Base-by-base conservation (phyloP, 2,329 filamentous ascomycete genomes). In the Apiospora koreana region DNA sequence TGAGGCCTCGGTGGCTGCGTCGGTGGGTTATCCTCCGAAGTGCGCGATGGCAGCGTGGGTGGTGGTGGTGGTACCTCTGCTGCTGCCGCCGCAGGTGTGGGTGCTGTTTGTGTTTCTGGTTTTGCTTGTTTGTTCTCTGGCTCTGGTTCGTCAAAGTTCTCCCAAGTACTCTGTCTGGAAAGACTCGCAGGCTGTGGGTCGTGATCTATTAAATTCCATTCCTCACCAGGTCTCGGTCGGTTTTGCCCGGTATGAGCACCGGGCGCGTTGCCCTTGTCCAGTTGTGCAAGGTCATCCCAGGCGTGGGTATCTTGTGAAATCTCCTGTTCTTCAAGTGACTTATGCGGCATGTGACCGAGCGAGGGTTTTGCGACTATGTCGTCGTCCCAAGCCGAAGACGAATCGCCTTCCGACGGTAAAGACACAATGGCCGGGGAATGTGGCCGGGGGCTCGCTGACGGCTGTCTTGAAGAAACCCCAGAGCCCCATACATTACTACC, bases 181-280 rank as follows among this genome's bases (percentile, higher is more conserved):
- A 81, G 74, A 35, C 74, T 78, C 1, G 73, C 77, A 0, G 79
- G 77, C 1, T 68, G 73, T 1, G 81, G 75, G 23, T 76, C 77
- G 25, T 81, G 75, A 48, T 88, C 86, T 65, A 88, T 83, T 69
- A 88, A 71, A 69, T 85, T 87, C 86, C 86, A 88, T 48, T 85
- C 86, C 7, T 87, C 83, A 9, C 73, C 73, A 6, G 75, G 73
- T 70, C 73, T 71, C 18, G 72, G 71, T 10, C 31, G 72, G 69
- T 35, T 38, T 69, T 73, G 72, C 8, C 73, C 67, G 1, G 28
- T 46, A 41, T 21, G 43, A 7, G 74, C 72, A 3, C 76, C 73
- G 1, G 79, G 79, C 31, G 75, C 79, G 69, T 86, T 87, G 1
- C 80, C 84, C 71, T 86, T 86, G 31, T 80, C 79, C 6, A 76